Evolutionary conservation across 305 asterid genomes (phyloP).

Genomic region (Monarda citriodora): DNA sequence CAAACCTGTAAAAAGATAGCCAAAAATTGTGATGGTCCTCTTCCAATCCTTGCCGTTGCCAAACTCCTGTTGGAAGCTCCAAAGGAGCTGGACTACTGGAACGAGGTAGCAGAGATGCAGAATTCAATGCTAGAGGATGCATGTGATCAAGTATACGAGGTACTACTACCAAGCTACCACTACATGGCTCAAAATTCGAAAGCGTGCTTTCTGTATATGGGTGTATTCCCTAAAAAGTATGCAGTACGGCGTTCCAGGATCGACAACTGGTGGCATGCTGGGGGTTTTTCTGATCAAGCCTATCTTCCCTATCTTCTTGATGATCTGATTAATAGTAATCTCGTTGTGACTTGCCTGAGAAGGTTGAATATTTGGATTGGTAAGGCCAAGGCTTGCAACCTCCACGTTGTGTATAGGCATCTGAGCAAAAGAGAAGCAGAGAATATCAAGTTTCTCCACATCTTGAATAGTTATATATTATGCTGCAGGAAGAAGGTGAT

Average conservation of each 20-base stretch:
- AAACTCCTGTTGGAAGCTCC: not conserved
- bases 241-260: not conserved
- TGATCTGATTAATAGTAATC: not conserved
- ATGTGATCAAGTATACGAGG: not conserved
- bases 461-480: not conserved
- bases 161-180: not conserved
- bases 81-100: not conserved
- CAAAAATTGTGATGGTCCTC: not conserved
- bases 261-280: slow-evolving; percentile 9
- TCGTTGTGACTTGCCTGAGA: not conserved
- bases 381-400: not conserved
- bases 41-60: not conserved
- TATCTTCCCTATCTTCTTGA: not conserved
- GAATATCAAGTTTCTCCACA: not conserved
- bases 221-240: slow-evolving; percentile 6
- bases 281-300: not conserved
- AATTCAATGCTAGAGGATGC: not conserved
- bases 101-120: not conserved
- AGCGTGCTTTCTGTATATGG: slow-evolving; percentile 8
- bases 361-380: not conserved
- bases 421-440: slow-evolving; percentile 13
- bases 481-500: not conserved
- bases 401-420: slow-evolving; percentile 9
- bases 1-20: not conserved
- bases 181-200: not conserved